Base-by-base conservation (phyloP, 768 basidiomycete genomes). In the Hemileccinum impolitum region DNA sequence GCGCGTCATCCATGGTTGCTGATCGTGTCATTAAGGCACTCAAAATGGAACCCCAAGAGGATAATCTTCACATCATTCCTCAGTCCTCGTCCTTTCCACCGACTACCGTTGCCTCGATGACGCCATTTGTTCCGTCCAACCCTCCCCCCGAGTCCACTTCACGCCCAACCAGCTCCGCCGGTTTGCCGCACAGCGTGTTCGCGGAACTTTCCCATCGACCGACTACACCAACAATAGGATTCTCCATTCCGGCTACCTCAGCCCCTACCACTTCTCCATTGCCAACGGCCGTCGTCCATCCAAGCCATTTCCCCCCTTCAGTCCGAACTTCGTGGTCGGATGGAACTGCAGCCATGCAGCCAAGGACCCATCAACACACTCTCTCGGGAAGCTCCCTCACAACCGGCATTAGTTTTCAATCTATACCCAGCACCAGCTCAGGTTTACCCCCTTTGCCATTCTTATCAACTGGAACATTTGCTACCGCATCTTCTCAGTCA, bases 31-130 rank as follows among this genome's bases (percentile, higher is more conserved):
- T 73, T 40, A 78, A 78, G 53, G 71, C 74, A 17, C 61, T 73
- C 58, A 79, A 79, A 62, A 68, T 77, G 47, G 76, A 78, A 46
- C 75, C 76, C 6, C 70, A 64, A 43, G 77, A 79, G 31, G 77
- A 76, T 28, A 14, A 63, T 15, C 53, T 69, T 51, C 59, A 63
- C 55, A 54, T 50, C 51, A 50, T 63, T 10, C 28, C 67, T 6
- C 52, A 64, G 19, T 57, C 54, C 18, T 47, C 62, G 9, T 39
- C 57, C 13, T 71, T 72, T 45, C 40, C 65, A 4, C 57, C 62
- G 21, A 32, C 60, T 21, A 37, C 53, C 17, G 49, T 66, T 19
- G 21, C 64, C 4, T 54, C 70, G 1, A 57, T 71, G 39, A 45
- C 52, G 15, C 32, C 68, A 4, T 67, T 71, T 43, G 44, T 59